Evolutionary conservation across 768 basidiomycete species (phyloP).

Genomic region (Neoboletus subvelutipes): DNA sequence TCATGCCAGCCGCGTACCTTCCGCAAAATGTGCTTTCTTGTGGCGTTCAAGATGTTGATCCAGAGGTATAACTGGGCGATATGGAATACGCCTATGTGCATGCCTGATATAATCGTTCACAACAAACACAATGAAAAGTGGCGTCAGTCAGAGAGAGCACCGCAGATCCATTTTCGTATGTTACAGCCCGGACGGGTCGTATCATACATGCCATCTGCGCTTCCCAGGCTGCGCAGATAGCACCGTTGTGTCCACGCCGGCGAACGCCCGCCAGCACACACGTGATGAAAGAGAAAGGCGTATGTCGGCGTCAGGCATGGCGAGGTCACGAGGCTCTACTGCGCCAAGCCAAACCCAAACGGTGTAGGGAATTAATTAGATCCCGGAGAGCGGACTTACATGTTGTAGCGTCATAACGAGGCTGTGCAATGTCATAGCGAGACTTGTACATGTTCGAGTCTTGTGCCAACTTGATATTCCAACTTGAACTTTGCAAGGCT

Average conservation of each 20-base stretch:
- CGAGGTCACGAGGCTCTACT: background rate
- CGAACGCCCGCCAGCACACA: background rate
- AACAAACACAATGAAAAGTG: background rate
- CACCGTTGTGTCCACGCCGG: background rate
- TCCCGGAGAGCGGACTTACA: too few species aligned
- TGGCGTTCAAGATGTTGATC: too few species aligned
- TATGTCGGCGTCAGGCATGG: too few species aligned
- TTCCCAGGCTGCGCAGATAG: background rate
- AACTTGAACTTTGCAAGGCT: background rate
- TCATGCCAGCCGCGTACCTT: too few species aligned
- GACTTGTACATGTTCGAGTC: too few species aligned
- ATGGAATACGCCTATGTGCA: background rate
- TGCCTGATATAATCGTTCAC: background rate
- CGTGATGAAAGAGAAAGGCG: background rate
- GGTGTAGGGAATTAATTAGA: too few species aligned
- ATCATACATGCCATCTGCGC: background rate
- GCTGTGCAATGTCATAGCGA: background rate
- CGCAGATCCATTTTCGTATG: background rate
- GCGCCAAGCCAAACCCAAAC: too few species aligned
- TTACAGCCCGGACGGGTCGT: background rate
- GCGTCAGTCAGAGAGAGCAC: background rate
- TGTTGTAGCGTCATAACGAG: background rate
- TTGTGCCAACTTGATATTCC: background rate
- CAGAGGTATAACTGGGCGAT: background rate
- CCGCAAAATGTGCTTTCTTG: too few species aligned